Conservation (phyloP, 2,329 filamentous ascomycete species). For the Claviceps monticola region DNA sequence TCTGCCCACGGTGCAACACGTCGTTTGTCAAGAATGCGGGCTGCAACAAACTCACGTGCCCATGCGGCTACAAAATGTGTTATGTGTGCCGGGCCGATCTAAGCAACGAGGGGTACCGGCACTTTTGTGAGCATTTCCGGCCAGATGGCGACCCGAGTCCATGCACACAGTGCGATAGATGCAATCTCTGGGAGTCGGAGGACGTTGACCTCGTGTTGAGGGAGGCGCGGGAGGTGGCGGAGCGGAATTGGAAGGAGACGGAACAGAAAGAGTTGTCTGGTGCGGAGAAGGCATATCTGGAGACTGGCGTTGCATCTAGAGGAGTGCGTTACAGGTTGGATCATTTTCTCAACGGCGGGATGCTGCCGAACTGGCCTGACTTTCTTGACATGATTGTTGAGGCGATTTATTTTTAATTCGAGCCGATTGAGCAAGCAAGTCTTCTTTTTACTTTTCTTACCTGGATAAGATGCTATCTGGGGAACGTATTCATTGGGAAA, state of each 20-base stretch:
- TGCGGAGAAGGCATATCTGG: conserved; percentile 41
- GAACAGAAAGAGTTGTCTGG: conserved; percentile 45
- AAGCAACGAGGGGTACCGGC: conserved; percentile 64
- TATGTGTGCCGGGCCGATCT: conserved; percentile 82
- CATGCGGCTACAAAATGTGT: conserved; percentile 96
- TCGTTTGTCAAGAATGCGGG: conserved; percentile 87
- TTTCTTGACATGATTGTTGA: conserved; percentile 33
- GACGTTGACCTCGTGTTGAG: conserved; percentile 55
- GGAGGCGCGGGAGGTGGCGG: conserved; percentile 56
- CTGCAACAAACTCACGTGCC: conserved; percentile 93
- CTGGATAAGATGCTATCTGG: not conserved
- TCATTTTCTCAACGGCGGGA: conserved; percentile 18
- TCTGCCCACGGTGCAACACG: conserved; percentile 81
- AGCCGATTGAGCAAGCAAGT: not conserved
- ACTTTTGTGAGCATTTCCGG: conserved; percentile 94
- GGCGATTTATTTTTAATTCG: conserved; percentile 8
- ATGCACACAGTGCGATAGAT: conserved; percentile 69
- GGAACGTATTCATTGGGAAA: not conserved
- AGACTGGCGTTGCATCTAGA: conserved; percentile 32
- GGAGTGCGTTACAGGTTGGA: conserved; percentile 16
- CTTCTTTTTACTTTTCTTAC: not conserved
- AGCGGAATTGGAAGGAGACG: conserved; percentile 53
- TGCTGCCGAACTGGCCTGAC: conserved; percentile 25
- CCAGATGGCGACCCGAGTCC: conserved; percentile 56
- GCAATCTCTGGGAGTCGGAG: conserved; percentile 67